Percentiles rank a stretch among this genome's conserved stretches.
phyloP scores from a whole-genome alignment of 2,329 filamentous ascomycete species.

The Calycina herbarum region DNA sequence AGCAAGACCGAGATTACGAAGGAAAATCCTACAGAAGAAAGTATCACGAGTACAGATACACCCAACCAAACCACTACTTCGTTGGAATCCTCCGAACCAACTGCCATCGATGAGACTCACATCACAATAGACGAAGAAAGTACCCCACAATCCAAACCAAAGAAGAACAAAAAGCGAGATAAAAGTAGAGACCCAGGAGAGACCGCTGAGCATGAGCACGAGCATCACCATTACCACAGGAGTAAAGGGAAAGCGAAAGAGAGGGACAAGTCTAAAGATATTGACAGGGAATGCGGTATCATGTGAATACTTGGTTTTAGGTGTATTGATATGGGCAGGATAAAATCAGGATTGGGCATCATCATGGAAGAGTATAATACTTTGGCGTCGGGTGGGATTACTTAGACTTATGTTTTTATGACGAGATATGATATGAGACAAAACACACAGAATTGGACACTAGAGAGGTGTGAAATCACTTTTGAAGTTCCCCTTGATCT shows the following conservation, averaged over 20 bases:
- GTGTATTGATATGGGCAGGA: slow-evolving; percentile 2
- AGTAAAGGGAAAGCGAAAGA: slow-evolving; percentile 35
- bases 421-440: background rate
- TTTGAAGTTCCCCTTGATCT: background rate
- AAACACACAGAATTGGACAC: background rate
- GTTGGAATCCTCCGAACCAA: slow-evolving; percentile 18
- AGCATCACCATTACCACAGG: slow-evolving; percentile 28
- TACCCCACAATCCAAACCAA: slow-evolving; percentile 20
- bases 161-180: slow-evolving; percentile 31
- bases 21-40: slow-evolving; percentile 13
- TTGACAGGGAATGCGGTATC: slow-evolving; percentile 15
- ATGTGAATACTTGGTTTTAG: slow-evolving; percentile 14
- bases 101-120: slow-evolving; percentile 18
- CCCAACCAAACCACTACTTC: background rate
- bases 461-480: background rate
- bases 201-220: slow-evolving; percentile 29
- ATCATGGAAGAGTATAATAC: background rate
- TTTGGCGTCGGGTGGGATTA: background rate
- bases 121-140: slow-evolving; percentile 18
- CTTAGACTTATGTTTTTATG: background rate
- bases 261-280: slow-evolving; percentile 17
- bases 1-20: slow-evolving; percentile 24
- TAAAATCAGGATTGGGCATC: background rate
- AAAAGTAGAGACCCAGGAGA: slow-evolving; percentile 31
- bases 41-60: background rate